Base-by-base conservation (phyloP, 805 yeast genomes). In the Candida anglica region DNA sequence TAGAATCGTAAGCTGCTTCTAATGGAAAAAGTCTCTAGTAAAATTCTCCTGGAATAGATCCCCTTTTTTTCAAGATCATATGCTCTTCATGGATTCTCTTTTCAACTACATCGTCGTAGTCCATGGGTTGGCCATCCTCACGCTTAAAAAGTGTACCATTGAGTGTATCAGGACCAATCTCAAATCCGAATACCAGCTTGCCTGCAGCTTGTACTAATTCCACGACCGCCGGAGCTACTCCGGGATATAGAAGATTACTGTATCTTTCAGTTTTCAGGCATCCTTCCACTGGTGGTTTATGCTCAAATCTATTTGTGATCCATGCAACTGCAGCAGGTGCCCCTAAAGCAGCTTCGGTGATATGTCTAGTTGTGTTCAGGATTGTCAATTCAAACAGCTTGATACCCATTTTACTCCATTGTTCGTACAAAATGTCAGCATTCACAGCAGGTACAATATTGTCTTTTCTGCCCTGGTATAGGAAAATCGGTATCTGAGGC, bases 181-280 rank as follows among this genome's bases (percentile, higher is more conserved):
- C 11, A 29, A 33, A 18, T 34, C 52, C 40, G 32, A 43, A 27
- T 34, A 43, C 22, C 42, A 32, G 27, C 40, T 42, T 38, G 44
- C 47, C 21, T 33, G 44, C 34, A 30, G 44, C 31, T 34, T 30
- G 27, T 38, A 48, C 15, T 19, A 32, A 13, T 33, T 34, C 34
- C 48, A 31, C n/a, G 69, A 77, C 42, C 73, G 71, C 6, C 66
- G 41, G 1, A 65, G 61, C 42, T 65, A 75, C 33, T 66, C 60
- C 36, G 65, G 55, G 44, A 61, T 51, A 48, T 60, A 77, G 36
- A 69, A 83, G 27, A 61, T 60, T 52, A 47, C 61, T 9, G 55
- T 54, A 40, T 67, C 80, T 41, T 62, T 58, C 81, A 73, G 77
- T 47, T 63, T 60, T 71, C 71, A 66, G 42, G 61, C 75, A 28